These are phyloP conservation scores for Diaporthe longicolla DNA, from an alignment of 2,329 filamentous ascomycete species.

Conservation along the genomic window DNA sequence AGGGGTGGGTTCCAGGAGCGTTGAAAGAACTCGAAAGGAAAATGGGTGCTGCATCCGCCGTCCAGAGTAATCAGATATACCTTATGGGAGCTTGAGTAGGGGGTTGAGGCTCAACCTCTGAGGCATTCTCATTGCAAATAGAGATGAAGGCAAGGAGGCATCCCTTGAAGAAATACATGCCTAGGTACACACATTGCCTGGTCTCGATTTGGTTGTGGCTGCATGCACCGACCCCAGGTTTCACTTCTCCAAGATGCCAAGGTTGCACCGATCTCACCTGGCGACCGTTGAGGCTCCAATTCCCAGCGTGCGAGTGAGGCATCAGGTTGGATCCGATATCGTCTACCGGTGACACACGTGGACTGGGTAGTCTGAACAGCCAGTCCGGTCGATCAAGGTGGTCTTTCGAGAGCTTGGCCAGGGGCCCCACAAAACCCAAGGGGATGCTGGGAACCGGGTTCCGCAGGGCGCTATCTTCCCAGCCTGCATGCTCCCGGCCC, in stretches of 20 bases:
- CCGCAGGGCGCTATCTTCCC: not conserved
- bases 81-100: not conserved
- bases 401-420: not conserved
- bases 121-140: not conserved
- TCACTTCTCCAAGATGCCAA: constrained; percentile 26
- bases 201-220: not conserved
- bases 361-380: not conserved
- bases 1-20: not conserved
- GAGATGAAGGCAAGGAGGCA: not conserved
- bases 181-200: not conserved
- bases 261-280: constrained; percentile 20
- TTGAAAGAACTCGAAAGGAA: not conserved
- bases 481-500: constrained; percentile 10
- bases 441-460: constrained; percentile 11
- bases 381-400: not conserved
- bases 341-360: not conserved
- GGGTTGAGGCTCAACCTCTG: not conserved
- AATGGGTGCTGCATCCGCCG: not conserved
- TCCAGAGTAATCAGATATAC: not conserved
- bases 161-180: not conserved
- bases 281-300: constrained; percentile 18
- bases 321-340: constrained; percentile 18
- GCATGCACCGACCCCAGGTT: not conserved
- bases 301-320: constrained; percentile 2
- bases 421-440: not conserved